A percentile compares a stretch with the other conserved stretches of the same genome.
phyloP scores from a whole-genome alignment of 2,329 filamentous ascomycete species.

The Paracorniculantispora psalliotae region DNA sequence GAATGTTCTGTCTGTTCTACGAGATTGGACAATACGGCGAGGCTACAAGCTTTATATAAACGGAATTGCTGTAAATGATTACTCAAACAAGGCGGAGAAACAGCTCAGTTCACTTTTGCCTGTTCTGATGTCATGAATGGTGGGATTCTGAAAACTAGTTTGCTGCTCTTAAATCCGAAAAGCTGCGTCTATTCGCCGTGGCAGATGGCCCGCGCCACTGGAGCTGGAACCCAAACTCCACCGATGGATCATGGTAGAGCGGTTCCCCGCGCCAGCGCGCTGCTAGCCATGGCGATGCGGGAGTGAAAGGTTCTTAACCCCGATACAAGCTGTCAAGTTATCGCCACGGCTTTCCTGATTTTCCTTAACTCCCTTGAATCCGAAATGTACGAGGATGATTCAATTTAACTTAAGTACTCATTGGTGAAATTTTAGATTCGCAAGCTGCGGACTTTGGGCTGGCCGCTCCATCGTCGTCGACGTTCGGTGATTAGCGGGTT shows the following conservation, averaged over 20 bases:
- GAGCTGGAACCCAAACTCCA: not conserved
- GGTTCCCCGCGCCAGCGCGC: not conserved
- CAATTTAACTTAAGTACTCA: too few relatives aligned
- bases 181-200: not conserved
- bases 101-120: not conserved
- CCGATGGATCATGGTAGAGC: not conserved
- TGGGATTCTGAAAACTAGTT: not conserved
- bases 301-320: not conserved
- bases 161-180: constrained; percentile 3
- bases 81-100: constrained; percentile 1
- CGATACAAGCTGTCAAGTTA: not conserved
- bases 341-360: too few relatives aligned
- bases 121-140: constrained; percentile 5
- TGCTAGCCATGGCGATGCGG: not conserved
- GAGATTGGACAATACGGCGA: too few relatives aligned
- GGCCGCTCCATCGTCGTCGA: not conserved
- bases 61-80: not conserved
- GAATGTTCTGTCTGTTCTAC: not conserved
- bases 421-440: too few relatives aligned
- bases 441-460: not conserved
- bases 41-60: not conserved
- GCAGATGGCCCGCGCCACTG: not conserved
- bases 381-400: too few relatives aligned
- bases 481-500: too few relatives aligned
- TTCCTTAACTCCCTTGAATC: too few relatives aligned